These are phyloP conservation scores for Rasamsonia emersonii DNA, from an alignment of 2,329 filamentous ascomycete genomes.

Conservation along the genomic window DNA sequence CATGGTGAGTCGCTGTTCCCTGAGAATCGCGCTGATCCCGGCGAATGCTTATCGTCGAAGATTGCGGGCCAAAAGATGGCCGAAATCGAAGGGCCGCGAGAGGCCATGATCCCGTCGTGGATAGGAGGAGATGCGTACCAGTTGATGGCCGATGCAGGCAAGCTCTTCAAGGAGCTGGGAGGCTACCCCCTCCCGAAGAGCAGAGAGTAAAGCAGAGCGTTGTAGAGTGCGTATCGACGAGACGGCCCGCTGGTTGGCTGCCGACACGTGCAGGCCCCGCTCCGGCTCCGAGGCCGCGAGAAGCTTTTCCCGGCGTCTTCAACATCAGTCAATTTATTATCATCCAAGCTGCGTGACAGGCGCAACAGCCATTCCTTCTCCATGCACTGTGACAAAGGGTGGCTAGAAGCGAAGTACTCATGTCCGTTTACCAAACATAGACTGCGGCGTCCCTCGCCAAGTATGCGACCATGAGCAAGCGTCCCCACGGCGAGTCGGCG, in stretches of 20 bases:
- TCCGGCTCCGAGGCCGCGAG: too few relatives aligned
- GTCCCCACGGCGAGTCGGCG: conserved; percentile 8
- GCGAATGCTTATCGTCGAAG: neutral
- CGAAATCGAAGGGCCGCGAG: neutral
- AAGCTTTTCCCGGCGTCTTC: too few relatives aligned
- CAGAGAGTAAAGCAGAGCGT: too few relatives aligned
- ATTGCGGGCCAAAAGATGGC: neutral
- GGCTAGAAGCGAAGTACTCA: too few relatives aligned
- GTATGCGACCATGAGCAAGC: conserved; percentile 10
- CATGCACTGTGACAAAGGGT: too few relatives aligned
- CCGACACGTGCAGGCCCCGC: too few relatives aligned
- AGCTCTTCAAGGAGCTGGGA: neutral
- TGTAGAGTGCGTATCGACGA: too few relatives aligned
- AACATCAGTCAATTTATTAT: too few relatives aligned
- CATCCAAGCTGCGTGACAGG: too few relatives aligned
- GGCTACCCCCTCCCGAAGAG: conserved; percentile 1
- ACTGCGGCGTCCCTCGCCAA: neutral
- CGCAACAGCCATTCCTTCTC: too few relatives aligned
- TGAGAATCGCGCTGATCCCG: neutral
- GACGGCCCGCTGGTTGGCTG: too few relatives aligned
- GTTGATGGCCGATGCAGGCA: neutral
- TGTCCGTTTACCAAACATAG: too few relatives aligned
- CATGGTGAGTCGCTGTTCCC: conserved; percentile 14
- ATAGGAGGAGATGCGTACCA: neutral
- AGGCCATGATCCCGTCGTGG: neutral